Conservation (phyloP, 768 basidiomycete genomes). For the Pleurotus tuoliensis region DNA sequence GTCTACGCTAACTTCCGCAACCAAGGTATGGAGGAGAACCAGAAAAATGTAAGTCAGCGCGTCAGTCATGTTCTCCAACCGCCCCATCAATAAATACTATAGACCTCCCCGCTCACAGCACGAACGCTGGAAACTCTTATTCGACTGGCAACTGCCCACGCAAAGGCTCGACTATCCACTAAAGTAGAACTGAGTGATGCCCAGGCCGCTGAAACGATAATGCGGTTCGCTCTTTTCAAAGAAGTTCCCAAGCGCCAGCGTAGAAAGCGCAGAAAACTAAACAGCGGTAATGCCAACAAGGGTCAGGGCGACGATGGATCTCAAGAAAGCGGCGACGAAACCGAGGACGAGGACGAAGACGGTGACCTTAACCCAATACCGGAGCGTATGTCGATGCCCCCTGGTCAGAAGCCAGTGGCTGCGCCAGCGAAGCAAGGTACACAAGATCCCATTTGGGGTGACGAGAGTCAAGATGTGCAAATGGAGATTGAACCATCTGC, state of each 20-base stretch:
- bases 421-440: constrained; percentile 18
- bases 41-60: constrained; percentile 61
- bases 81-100: constrained; percentile 10
- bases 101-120: constrained; percentile 97
- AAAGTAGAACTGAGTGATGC: constrained; percentile 87
- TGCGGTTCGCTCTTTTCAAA: constrained; percentile 96
- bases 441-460: constrained; percentile 63
- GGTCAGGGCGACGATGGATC: constrained; percentile 45
- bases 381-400: constrained; percentile 50
- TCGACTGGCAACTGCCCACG: constrained; percentile 96
- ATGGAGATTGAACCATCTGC: constrained; percentile 51
- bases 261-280: constrained; percentile 84
- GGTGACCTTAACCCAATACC: constrained; percentile 15
- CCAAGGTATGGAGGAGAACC: constrained; percentile 85
- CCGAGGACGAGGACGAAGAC: constrained; percentile 31
- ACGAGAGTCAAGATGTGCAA: constrained; percentile 60
- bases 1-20: constrained; percentile 91
- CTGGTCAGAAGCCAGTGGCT: constrained; percentile 22
- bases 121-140: constrained; percentile 98
- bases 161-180: constrained; percentile 85
- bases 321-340: constrained; percentile 51
- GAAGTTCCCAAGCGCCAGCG: constrained; percentile 85
- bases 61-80: background rate
- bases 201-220: constrained; percentile 86
- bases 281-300: constrained; percentile 55